Evolutionary conservation across 495 filamentous ascomycete species (phyloP), one percentile per base, ranked within the genome.

Genomic region (Neurospora tetrasperma): DNA sequence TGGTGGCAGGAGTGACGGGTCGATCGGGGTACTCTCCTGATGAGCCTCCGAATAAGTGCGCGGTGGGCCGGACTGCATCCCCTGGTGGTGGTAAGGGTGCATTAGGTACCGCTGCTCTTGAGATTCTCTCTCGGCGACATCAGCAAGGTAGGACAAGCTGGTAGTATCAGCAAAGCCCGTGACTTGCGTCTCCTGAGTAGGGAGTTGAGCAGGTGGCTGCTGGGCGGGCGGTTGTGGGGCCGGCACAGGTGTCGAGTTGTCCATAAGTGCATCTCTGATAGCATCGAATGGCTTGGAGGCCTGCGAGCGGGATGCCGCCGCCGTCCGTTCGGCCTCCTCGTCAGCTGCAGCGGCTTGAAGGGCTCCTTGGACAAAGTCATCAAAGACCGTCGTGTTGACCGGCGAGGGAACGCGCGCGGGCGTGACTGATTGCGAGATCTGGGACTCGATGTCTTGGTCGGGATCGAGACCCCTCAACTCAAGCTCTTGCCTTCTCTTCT

Each of bases 181-280:
- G 54, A 38, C 14, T 10, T 66, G 54, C 14, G 54, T 31, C 31
- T 66, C 54, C 27, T 66, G 54, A 35, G 75, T 72, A 12, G 69
- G n/a, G 38, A 71, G 44, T 11, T 71, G 73, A 38, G 72, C 66
- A 12, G 71, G 69, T 38, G 66, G 71, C 27, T 76, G 71, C 20
- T 73, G 75, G 3, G 70, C 23, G 20, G 72, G 31, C 40, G 70
- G 71, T 18, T 46, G 71, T 16, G 71, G 75, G 35, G 54, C 39
- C 16, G 78, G 69, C 9, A 79, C 77, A 18, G 54, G 54, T 27
- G 54, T 66, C 38, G 80, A 73, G 20, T 73, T 78, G 66, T 78
- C 80, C 14, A 80, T 81, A 72, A 86, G 84, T 0, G 85, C 81
- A 69, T 86, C 83, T 69, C 85, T 77, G 39, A 86, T 83, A 18